Evolutionary conservation across 176 grass and related monocot species (phyloP), one percentile per base, ranked within the genome.

Genomic region (Cenchrus fungigraminus): DNA sequence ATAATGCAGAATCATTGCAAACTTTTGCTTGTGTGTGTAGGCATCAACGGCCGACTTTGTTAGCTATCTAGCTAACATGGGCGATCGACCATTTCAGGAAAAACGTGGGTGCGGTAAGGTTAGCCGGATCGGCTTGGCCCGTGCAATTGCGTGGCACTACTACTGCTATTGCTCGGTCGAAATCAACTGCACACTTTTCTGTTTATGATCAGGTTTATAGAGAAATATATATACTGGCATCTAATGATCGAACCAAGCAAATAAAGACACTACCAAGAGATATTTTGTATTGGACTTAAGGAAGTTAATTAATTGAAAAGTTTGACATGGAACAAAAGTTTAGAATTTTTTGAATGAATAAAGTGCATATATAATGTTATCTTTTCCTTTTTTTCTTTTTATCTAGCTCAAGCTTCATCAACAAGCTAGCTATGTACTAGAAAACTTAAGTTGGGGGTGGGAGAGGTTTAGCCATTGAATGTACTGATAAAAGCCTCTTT

Each of bases 1-100:
- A 87, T 68, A 87, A 87, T 90, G 89, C 89, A 82, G 73, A 71
- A 78, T 79, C 84, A 90, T 83, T 79, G 59, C 66, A 54, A 60
- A 60, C 65, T 82, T 89, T 76, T 17, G 31, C 54, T 5, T 22
- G 53, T 81, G 34, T 16, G 44, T 81, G 22, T 43, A 66, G 56
- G 49, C 73, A 75, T 81, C 51, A 15, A 40, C 17, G 57, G 61
- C 62, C 44, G 12, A 45, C 73, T 79, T 73, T 79, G 68, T 73
- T 68, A 74, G 40, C 4, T 40, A 40, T 1, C 31, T 73, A 72
- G 9, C 67, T 82, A 86, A 78, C 19, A 51, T 77, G 65, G 65
- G 28, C 8, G 42, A 47, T 66, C 28, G 22, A 8, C 68, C 2
- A 4, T 82, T 90, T 90, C 25, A 8, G 55, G 56, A 49, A 69